A percentile compares a stretch with the other conserved stretches of the same genome.
Evolutionary conservation across 192 early-diverging fungal species (phyloP).

Genomic region (Linnemannia exigua): DNA sequence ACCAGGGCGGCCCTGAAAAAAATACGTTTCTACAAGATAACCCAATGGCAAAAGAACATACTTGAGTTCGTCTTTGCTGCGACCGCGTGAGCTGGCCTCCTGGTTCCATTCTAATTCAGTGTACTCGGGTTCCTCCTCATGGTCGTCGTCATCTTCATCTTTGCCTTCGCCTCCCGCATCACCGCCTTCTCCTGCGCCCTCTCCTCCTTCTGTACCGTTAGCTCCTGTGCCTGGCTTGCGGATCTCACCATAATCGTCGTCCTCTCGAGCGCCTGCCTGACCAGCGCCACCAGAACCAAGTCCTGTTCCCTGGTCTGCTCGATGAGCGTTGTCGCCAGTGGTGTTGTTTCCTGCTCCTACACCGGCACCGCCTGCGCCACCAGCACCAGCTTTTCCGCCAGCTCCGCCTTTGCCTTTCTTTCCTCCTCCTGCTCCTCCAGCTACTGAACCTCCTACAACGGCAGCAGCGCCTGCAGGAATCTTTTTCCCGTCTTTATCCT

Average conservation of each 20-base stretch:
- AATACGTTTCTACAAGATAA: not conserved
- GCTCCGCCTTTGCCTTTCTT: slow-evolving; percentile 10
- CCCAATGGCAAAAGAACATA: slow-evolving; percentile 13
- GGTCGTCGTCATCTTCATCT: slow-evolving; percentile 66
- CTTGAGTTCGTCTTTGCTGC: slow-evolving; percentile 71
- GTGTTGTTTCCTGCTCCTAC: not conserved
- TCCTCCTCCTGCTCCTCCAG: slow-evolving; percentile 10
- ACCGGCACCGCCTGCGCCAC: not conserved
- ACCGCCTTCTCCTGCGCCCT: slow-evolving; percentile 10
- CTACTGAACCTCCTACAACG: too few relatives aligned
- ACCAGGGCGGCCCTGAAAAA: not conserved
- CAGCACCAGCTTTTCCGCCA: not conserved
- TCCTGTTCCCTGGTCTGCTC: not conserved
- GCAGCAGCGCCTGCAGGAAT: not conserved
- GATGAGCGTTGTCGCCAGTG: not conserved
- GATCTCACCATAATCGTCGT: slow-evolving; percentile 6
- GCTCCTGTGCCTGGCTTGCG: not conserved
- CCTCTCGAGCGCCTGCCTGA: not conserved
- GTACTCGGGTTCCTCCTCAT: slow-evolving; percentile 65
- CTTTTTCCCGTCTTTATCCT: slow-evolving; percentile 41
- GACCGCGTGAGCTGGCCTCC: slow-evolving; percentile 59
- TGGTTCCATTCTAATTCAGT: slow-evolving; percentile 63
- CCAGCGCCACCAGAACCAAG: not conserved
- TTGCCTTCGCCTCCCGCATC: slow-evolving; percentile 49
- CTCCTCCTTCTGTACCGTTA: slow-evolving; percentile 11